These are phyloP conservation scores for Lithospermum erythrorhizon DNA, from an alignment of 257 asterid genomes.

Conservation along the genomic window DNA sequence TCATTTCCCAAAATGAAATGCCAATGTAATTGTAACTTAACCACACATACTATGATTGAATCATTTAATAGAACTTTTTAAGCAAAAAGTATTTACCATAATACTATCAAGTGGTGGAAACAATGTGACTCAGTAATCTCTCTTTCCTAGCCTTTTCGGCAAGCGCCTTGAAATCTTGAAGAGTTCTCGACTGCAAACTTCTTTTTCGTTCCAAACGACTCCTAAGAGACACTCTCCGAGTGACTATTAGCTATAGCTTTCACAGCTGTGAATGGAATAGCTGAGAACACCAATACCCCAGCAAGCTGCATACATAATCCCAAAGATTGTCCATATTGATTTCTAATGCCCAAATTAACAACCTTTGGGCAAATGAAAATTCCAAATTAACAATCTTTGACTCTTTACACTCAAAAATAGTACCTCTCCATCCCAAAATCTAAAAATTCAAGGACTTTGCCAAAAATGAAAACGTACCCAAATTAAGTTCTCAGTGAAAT, in stretches of 20 bases:
- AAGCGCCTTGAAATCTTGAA: constrained; percentile 41
- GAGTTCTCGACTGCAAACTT: constrained; percentile 48
- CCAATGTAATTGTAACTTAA: too few species aligned
- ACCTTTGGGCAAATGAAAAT: too few species aligned
- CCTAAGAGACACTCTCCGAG: constrained; percentile 71
- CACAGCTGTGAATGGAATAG: constrained; percentile 78
- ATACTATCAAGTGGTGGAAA: background rate
- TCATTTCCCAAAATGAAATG: too few species aligned
- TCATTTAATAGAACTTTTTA: background rate
- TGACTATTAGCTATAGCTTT: constrained; percentile 64
- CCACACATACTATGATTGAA: too few species aligned
- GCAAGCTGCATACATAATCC: constrained; percentile 39
- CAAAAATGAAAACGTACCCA: too few species aligned
- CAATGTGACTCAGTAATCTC: constrained; percentile 33
- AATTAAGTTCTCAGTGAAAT: too few species aligned
- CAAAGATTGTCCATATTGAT: too few species aligned
- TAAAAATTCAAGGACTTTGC: too few species aligned
- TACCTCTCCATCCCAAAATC: too few species aligned
- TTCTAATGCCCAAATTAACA: too few species aligned
- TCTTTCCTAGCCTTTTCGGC: constrained; percentile 55
- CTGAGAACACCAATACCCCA: constrained; percentile 80
- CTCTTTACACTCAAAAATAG: too few species aligned
- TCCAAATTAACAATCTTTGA: too few species aligned
- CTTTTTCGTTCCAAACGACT: constrained; percentile 72
- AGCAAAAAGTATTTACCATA: background rate